Percentiles rank a stretch among this genome's conserved stretches.
Conservation (phyloP, 345 rosid genomes). For the Rhodamnia argentea region DNA sequence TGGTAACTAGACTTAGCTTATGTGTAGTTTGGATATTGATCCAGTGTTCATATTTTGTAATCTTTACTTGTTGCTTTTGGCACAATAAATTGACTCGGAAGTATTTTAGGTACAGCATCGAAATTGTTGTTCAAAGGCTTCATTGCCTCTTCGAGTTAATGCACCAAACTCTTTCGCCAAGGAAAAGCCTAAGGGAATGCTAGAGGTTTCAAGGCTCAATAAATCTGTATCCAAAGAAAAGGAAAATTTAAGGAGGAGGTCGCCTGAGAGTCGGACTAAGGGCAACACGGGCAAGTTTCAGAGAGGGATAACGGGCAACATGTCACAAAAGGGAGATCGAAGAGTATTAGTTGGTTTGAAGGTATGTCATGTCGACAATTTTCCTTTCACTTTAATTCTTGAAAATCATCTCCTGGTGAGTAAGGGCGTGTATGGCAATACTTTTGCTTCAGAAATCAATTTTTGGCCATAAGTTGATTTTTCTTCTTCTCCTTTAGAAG, state of each 20-base stretch:
- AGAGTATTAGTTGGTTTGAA: constrained; percentile 14
- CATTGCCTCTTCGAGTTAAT: constrained; percentile 10
- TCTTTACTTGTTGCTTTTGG: neutral
- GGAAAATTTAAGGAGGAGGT: neutral
- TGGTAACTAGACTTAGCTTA: neutral
- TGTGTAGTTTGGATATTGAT: neutral
- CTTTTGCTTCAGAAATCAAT: too few relatives aligned
- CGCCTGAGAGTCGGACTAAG: neutral
- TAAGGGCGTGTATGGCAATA: too few relatives aligned
- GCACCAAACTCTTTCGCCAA: neutral
- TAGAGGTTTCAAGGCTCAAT: neutral
- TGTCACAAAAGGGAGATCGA: constrained; percentile 8
- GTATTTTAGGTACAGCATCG: constrained; percentile 21
- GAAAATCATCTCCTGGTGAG: neutral
- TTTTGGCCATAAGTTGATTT: too few relatives aligned
- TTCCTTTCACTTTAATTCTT: neutral
- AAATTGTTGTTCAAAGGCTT: constrained; percentile 9
- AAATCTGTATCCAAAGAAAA: neutral
- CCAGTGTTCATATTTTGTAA: neutral
- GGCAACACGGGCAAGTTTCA: constrained; percentile 8
- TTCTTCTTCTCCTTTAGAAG: too few relatives aligned
- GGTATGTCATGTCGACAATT: constrained; percentile 17
- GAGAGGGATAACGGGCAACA: constrained; percentile 8
- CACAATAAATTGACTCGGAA: neutral
- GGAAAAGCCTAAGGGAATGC: constrained; percentile 24